These are phyloP conservation scores for Nakazawaea holstii DNA, from an alignment of 805 yeast genomes.

Conservation along the genomic window DNA sequence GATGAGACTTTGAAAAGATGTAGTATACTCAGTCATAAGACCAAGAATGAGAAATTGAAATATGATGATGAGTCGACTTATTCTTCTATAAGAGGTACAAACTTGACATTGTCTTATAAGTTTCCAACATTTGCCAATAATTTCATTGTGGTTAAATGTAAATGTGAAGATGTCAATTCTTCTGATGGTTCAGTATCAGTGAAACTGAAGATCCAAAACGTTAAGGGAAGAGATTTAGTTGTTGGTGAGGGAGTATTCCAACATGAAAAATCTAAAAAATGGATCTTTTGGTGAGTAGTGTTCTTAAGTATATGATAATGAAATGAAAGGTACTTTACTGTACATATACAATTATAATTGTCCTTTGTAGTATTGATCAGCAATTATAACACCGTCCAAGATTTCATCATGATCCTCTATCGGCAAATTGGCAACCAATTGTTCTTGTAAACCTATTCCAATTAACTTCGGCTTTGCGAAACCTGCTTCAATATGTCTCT, in stretches of 20 bases:
- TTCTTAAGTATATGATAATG: background rate
- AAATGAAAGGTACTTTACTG: background rate
- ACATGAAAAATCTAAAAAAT: conserved; percentile 1
- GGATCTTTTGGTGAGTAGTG: conserved; percentile 17
- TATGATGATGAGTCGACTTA: conserved; percentile 15
- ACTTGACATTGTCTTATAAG: conserved; percentile 47
- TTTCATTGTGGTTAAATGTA: conserved; percentile 61
- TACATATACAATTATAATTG: background rate
- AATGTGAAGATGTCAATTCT: conserved; percentile 23
- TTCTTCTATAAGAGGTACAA: conserved; percentile 38
- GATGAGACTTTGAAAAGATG: conserved; percentile 69
- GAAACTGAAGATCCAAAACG: conserved; percentile 47
- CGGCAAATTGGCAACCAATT: conserved; percentile 49
- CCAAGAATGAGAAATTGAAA: conserved; percentile 23
- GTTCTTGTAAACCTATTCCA: conserved; percentile 65
- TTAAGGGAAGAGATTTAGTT: conserved; percentile 51
- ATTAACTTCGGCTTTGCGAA: conserved; percentile 36
- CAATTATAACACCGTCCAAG: conserved; percentile 50
- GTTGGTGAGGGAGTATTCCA: conserved; percentile 45
- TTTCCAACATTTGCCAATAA: conserved; percentile 77
- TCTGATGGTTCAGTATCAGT: conserved; percentile 32
- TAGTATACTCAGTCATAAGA: conserved; percentile 31
- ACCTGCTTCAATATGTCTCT: conserved; percentile 36
- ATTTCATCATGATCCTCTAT: conserved; percentile 58
- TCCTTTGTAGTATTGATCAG: conserved; percentile 19